Evolutionary conservation across 2,329 filamentous ascomycete genomes (phyloP), one percentile per base, ranked within the genome.

Genomic region (Exophiala calicioides): DNA sequence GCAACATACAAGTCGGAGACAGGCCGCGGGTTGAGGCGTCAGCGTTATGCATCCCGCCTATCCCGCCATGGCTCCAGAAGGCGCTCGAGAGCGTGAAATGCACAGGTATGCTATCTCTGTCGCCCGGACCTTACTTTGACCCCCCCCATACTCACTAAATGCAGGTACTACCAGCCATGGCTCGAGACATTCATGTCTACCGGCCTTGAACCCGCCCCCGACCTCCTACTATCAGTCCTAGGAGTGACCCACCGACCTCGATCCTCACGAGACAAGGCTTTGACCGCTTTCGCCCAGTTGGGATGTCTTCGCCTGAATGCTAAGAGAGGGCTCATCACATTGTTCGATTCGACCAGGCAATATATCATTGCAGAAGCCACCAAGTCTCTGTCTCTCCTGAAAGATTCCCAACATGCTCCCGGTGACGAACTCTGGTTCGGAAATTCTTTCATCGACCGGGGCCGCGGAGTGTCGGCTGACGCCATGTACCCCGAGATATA

Each of bases 321-420:
- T 3, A 60, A 65, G 15, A 68, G 75, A 21, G 63, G 68, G 12
- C 55, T 78, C 16, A 67, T 80, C 36, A 79, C 76, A 1, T 62
- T 80, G 13, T 78, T 80, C 50, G 76, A 78, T 52, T 61, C 60
- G 3, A 63, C 65, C 3, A 58, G 68, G 34, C 75, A 80, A 49
- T 57, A 77, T 50, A 62, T 80, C 15, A 61, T 80, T 12, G 75
- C 76, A 42, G 77, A 80, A 51, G 73, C 75, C 4, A 75, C 75
- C 1, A 65, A 65, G 1, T 64, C 62, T 1, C 62, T 70, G 2
- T 68, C 67, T 0, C 57, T 78, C 4, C 57, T 62, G 4, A 34
- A 62, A 44, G 55, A 60, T 21, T 26, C 53, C 7, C 40, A 55
- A 12, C 62, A 67, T 49, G 41, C 41, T 3, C 52, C 59, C 0